Evolutionary conservation across 768 basidiomycete genomes (phyloP).

Genomic region (Candolleomyces eurysporus): DNA sequence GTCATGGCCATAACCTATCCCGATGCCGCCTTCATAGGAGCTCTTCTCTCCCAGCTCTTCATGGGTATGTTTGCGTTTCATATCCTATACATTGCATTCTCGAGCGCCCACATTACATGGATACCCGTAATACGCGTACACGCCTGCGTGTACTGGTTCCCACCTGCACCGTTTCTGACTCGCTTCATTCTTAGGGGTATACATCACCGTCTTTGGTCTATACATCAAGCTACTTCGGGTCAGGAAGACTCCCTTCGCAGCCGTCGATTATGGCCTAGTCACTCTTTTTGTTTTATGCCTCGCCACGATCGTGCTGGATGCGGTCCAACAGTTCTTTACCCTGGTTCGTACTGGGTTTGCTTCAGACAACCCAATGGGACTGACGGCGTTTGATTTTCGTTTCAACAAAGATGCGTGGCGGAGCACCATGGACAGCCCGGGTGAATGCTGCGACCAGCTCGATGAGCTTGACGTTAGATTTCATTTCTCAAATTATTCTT

Average conservation of each 20-base stretch:
- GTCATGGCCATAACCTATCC: neutral
- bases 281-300: neutral
- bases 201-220: neutral
- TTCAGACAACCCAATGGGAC: neutral
- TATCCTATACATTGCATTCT: no score
- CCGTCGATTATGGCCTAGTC: neutral
- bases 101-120: no score
- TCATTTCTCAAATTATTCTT: neutral
- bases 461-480: neutral
- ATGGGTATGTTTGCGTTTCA: neutral
- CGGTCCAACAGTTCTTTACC: neutral
- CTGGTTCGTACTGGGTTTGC: neutral
- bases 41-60: neutral
- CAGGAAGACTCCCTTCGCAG: neutral
- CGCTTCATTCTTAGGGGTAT: neutral
- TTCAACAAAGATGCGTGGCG: neutral
- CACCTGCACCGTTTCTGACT: neutral
- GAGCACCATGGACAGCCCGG: neutral
- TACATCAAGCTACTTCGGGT: neutral
- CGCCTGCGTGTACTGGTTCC: neutral
- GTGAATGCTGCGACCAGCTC: neutral
- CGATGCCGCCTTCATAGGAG: constrained; percentile 1
- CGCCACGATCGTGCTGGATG: neutral
- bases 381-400: neutral
- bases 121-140: no score